A percentile compares a stretch with the other conserved stretches of the same genome.
These are phyloP conservation scores for Adiantum capillusveneris DNA, from an alignment of 75 land plant genomes.

Conservation along the genomic window DNA sequence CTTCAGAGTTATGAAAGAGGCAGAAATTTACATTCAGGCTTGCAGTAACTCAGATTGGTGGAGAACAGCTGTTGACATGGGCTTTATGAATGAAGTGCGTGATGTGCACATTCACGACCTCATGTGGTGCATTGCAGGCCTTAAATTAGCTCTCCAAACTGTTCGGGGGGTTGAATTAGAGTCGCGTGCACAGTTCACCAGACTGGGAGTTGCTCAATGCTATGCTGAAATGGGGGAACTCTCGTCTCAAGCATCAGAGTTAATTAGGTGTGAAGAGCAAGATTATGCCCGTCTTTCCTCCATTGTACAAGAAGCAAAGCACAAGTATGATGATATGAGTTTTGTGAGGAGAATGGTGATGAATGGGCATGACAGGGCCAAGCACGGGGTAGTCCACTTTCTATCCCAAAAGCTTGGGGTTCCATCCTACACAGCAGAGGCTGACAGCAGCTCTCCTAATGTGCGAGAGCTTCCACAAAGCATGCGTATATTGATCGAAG, in stretches of 20 bases:
- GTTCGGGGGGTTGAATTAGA: not conserved
- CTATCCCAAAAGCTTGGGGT: not conserved
- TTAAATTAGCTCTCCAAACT: not conserved
- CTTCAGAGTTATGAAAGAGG: conserved; percentile 10
- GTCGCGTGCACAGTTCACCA: not conserved
- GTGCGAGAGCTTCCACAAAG: not conserved
- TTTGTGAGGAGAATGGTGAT: conserved; percentile 7
- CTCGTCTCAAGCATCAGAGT: not conserved
- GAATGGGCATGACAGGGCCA: conserved; percentile 4
- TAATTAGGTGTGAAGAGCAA: not conserved
- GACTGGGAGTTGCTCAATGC: conserved; percentile 2
- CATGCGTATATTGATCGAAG: conserved; percentile 7
- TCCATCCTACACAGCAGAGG: not conserved
- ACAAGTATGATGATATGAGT: not conserved
- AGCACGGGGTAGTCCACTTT: not conserved
- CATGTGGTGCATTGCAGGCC: conserved; percentile 6
- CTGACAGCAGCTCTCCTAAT: not conserved
- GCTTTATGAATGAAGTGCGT: not conserved
- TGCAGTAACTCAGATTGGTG: conserved; percentile 8
- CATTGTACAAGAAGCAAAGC: not conserved
- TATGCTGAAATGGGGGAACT: not conserved
- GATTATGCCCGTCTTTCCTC: not conserved
- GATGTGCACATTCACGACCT: conserved; percentile 12
- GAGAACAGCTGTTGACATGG: not conserved
- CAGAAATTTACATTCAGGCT: not conserved